Evolutionary conservation across 164 flowering plant species (phyloP).

Genomic region (Berberis vulgaris): DNA sequence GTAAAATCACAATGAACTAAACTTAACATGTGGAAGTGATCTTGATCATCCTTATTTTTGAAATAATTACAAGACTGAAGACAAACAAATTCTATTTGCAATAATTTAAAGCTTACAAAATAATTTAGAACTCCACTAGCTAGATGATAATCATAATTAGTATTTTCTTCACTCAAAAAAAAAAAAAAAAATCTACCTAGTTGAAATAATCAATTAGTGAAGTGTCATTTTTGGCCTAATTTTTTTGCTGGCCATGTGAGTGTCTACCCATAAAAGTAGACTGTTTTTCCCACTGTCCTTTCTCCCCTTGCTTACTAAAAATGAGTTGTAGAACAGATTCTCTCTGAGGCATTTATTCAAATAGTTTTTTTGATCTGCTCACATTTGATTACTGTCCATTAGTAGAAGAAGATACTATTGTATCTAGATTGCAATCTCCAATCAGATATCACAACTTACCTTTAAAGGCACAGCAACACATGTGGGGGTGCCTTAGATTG

Average conservation of each 20-base stretch:
- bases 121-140: too few species aligned
- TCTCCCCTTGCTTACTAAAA: neutral
- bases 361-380: neutral
- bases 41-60: too few species aligned
- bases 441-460: neutral
- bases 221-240: neutral
- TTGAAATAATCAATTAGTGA: too few species aligned
- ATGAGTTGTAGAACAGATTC: constrained; percentile 8
- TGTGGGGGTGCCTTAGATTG: neutral
- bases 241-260: constrained; percentile 5
- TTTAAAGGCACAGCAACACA: neutral
- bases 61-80: too few species aligned
- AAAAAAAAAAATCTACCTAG: too few species aligned
- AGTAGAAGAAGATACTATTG: neutral
- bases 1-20: too few species aligned
- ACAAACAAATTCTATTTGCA: too few species aligned
- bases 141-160: too few species aligned
- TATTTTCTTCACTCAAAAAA: too few species aligned
- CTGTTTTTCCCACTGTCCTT: neutral
- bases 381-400: neutral
- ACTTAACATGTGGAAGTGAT: too few species aligned
- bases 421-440: constrained; percentile 2
- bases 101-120: too few species aligned
- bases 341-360: neutral
- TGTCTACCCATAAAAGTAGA: neutral